Evolutionary conservation across 106 monocot species (phyloP), one percentile per base, ranked within the genome.

Genomic region (Posidonia australis): DNA sequence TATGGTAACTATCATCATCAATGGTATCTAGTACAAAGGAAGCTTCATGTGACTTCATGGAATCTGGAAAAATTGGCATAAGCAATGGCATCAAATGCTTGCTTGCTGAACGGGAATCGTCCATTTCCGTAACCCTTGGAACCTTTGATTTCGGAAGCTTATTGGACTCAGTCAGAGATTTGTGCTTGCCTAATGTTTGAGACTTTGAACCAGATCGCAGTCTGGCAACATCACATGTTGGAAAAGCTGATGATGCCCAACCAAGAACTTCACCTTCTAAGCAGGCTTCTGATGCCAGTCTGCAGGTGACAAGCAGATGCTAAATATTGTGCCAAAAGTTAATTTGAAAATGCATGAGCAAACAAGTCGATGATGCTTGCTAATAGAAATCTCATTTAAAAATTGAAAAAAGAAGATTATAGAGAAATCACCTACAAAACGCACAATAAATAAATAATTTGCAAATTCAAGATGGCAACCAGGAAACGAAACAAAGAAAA

Each of bases 201-300:
- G 63, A 45, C 7, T 63, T 51, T 0, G 30, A 22, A 24, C 27
- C 11, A 31, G 52, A 31, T 21, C 66, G 47, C 16, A 29, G n/a
- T 53, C 66, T 31, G 26, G 18, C 52, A 52, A 36, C 7, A 23
- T 67, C 66, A 66, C 26, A 52, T 19, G 66, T 66, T 13, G 29
- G 66, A 44, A 66, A 66, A 53, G 52, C 66, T 53, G 31, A 51
- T 51, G 66, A 66, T 32, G 66, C 66, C 66, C 66, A 66, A 16
- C 31, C 21, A 29, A 30, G 29, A 31, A 21, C 29, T 66, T 66
- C 31, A 31, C 66, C 66, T 31, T 36, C 52, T 19, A 51, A 31
- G 51, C 49, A 66, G 24, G 66, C n/a, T 51, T 53, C 51, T 5
- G 51, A 66, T 36, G 51, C 51, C 18, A 66, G 10, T 25, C 66